These are phyloP conservation scores for Geranomyces variabilis DNA, from an alignment of 192 early-diverging fungal genomes.

Conservation along the genomic window DNA sequence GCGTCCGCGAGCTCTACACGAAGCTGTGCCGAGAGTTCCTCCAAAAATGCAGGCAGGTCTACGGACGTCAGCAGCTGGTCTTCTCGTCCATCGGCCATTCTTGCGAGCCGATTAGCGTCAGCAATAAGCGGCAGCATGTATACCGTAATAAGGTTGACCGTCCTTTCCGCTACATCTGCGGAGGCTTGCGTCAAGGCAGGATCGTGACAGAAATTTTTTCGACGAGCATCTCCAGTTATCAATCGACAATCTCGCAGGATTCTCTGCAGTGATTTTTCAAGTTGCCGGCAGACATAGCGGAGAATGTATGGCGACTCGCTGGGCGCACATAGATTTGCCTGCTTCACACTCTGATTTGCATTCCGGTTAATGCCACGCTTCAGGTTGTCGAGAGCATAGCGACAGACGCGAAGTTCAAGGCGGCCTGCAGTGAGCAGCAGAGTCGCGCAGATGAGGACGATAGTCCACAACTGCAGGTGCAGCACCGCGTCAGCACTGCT, in stretches of 20 bases:
- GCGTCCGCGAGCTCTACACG: neutral
- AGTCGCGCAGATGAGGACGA: neutral
- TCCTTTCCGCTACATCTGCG: neutral
- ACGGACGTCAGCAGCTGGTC: neutral
- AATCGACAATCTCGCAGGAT: neutral
- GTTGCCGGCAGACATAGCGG: slow-evolving; percentile 22
- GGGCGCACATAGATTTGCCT: neutral
- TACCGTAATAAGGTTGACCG: neutral
- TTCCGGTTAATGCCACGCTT: neutral
- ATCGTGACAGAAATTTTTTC: no score
- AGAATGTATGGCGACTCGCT: slow-evolving; percentile 15
- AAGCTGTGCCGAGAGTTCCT: neutral
- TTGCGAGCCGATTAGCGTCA: slow-evolving; percentile 19
- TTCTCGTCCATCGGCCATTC: slow-evolving; percentile 7
- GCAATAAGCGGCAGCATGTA: slow-evolving; percentile 10
- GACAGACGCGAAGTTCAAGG: neutral
- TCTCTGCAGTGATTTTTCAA: slow-evolving; percentile 6
- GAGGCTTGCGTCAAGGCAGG: neutral
- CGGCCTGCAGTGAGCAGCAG: slow-evolving; percentile 1
- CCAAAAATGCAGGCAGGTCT: slow-evolving; percentile 15
- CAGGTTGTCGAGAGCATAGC: neutral
- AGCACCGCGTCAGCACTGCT: neutral
- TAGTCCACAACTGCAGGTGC: slow-evolving; percentile 11
- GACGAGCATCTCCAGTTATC: no score
- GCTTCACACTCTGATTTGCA: neutral